Base-by-base conservation (phyloP, 1,139 yeast genomes). In the Candida glucosophila region DNA sequence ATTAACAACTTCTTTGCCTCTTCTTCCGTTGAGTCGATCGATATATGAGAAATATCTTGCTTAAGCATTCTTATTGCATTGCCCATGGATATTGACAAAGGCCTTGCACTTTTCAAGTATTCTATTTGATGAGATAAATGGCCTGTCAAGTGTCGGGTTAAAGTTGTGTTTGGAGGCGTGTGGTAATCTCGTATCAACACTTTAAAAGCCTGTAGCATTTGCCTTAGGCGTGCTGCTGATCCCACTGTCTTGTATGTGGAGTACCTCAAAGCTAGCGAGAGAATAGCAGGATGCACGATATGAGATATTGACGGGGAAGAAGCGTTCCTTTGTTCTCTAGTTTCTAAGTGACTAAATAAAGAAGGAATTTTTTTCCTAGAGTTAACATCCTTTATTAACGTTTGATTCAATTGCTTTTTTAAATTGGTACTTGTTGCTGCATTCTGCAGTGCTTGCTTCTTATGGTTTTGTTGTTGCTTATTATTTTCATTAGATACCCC, bases 41-140 rank as follows among this genome's bases (percentile, higher is more conserved):
- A 72, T 29, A 79, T 73, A 29, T 73, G 69, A 1, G 95, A 77
- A 30, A 92, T 90, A 47, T 83, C 92, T 55, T 88, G 97, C 49
- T 92, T 92, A 37, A 92, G 66, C 95, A 96, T 86, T 41, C 98
- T 73, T 37, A 92, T 92, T 3, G 97, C 92, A 55, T 88, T 90
- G 27, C 99, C 98, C 98, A 92, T 92, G 1, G 95, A 73, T 6
- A 88, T 82, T 30, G 93, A 77, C 30, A 92, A 63, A 0, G 97
- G 97, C 36, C 99, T 73, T 2, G 96, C 90, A 7, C 88, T 75
- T 44, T 85, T 90, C 40, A 92, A 62, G 39, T 81, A 85, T 45
- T 90, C 98, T 38, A 92, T 92, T 53, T 92, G 99, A 43, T 81
- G 86, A n/a, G 94, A 77, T 35, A 92, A 64, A 47, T 86, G 90